phyloP scores from a whole-genome alignment of 176 grass and related monocot species.

The Juncus inflexus region DNA sequence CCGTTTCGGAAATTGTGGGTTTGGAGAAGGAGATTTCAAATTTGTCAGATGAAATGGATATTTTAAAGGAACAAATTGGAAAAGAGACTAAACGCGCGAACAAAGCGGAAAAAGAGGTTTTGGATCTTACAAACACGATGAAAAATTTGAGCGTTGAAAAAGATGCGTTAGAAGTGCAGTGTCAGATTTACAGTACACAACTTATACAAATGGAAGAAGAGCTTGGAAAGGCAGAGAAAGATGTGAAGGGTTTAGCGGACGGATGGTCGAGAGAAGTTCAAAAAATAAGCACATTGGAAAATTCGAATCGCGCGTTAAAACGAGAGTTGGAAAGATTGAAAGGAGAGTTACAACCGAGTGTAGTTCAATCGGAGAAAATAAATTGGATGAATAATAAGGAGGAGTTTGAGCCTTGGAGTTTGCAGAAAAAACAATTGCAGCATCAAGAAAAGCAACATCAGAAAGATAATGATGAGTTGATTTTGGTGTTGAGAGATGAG shows the following conservation, averaged over 20 bases:
- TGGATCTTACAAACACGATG: slow-evolving; percentile 41
- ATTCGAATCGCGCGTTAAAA: slow-evolving; percentile 45
- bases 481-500: slow-evolving; percentile 22
- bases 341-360: slow-evolving; percentile 44
- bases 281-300: slow-evolving; percentile 63
- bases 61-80: slow-evolving; percentile 51
- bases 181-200: slow-evolving; percentile 48
- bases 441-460: neutral
- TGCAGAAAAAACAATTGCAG: no score
- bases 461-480: slow-evolving; percentile 39
- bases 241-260: slow-evolving; percentile 64
- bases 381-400: slow-evolving; percentile 52
- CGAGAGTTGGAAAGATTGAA: slow-evolving; percentile 56
- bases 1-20: slow-evolving; percentile 36
- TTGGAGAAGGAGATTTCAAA: slow-evolving; percentile 67
- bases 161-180: slow-evolving; percentile 43
- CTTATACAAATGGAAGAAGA: slow-evolving; percentile 50
- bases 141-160: slow-evolving; percentile 52
- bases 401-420: slow-evolving; percentile 40
- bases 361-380: slow-evolving; percentile 39
- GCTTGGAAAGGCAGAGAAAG: slow-evolving; percentile 49
- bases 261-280: slow-evolving; percentile 54
- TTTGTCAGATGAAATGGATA: slow-evolving; percentile 57
- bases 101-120: slow-evolving; percentile 63
- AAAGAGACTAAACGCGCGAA: slow-evolving; percentile 64